These are phyloP conservation scores for Claviceps capensis DNA, from an alignment of 2,329 filamentous ascomycete species.

Conservation along the genomic window DNA sequence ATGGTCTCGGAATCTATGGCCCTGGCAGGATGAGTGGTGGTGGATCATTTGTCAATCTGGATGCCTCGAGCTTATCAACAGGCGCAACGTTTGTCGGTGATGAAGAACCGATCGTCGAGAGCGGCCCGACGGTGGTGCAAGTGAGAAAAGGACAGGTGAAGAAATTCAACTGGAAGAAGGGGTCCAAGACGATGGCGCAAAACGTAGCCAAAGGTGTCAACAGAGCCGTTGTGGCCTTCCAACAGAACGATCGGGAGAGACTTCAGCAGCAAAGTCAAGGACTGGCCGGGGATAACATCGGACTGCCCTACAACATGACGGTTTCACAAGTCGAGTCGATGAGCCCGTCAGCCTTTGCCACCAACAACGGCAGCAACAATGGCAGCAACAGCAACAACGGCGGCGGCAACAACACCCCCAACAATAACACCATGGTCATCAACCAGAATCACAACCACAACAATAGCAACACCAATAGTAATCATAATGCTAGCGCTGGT, in stretches of 20 bases:
- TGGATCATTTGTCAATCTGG: slow-evolving; percentile 36
- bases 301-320: slow-evolving; percentile 58
- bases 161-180: slow-evolving; percentile 99
- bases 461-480: neutral
- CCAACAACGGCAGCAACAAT: slow-evolving; percentile 4
- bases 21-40: slow-evolving; percentile 34
- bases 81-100: slow-evolving; percentile 46
- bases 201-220: slow-evolving; percentile 91
- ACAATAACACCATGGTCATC: neutral
- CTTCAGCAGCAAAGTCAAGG: slow-evolving; percentile 36
- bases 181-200: slow-evolving; percentile 83
- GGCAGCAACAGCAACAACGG: neutral
- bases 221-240: slow-evolving; percentile 69
- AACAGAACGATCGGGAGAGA: slow-evolving; percentile 43
- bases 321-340: slow-evolving; percentile 39
- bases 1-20: slow-evolving; percentile 44
- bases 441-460: slow-evolving; percentile 14
- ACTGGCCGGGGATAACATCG: slow-evolving; percentile 49
- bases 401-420: neutral
- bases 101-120: slow-evolving; percentile 53
- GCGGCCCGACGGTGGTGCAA: slow-evolving; percentile 85
- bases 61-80: slow-evolving; percentile 39
- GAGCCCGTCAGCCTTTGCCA: slow-evolving; percentile 16
- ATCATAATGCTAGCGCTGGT: no score
- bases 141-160: slow-evolving; percentile 88